Base-by-base conservation (phyloP, 441 rosid genomes). In the Viola pubescens region DNA sequence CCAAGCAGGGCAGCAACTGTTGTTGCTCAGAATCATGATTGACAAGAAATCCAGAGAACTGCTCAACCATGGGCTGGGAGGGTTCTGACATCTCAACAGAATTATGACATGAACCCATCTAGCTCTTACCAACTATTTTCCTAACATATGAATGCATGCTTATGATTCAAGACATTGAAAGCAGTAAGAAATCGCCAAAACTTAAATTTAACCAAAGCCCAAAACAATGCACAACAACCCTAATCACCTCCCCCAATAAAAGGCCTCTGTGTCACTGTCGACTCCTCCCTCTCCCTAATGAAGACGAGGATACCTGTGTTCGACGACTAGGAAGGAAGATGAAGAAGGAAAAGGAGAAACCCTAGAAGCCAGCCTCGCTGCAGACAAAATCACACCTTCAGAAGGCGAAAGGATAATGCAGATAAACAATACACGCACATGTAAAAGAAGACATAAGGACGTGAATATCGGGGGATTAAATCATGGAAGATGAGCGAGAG, bases 401-500 rank as follows among this genome's bases (percentile, higher is more conserved):
- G 76, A 77, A 64, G 62, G 49, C 59, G 50, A 69, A 8, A 46
- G 59, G 45, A 71, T 63, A 82, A 80, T 80, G 90, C 68, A 66
- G 60, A 63, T 54, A 61, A 16, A 53, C 3, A 66, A 14, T 53
- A 53, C 11, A 50, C 12, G n/a, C 9, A 10, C 54, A 12, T 3
- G 48, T 19, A 14, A 9, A 81, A 72, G 13, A 61, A 74, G 3
- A 1, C 34, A 26, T 26, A 26, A 2, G 3, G 34, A 26, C 34
- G 34, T 26, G 34, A 26, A 26, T 26, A 26, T 26, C 34, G 34
- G 34, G 34, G 3, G 34, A 26, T 2, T 26, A 26, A 26, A 26
- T 1, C 34, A 26, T 26, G 34, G 34, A 26, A 26, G 34, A 26
- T 26, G 34, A 26, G 34, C 34, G 34, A 26, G 34, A 26, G 34